These are phyloP conservation scores for Gyrodon lividus DNA, from an alignment of 768 basidiomycete species.

Conservation along the genomic window DNA sequence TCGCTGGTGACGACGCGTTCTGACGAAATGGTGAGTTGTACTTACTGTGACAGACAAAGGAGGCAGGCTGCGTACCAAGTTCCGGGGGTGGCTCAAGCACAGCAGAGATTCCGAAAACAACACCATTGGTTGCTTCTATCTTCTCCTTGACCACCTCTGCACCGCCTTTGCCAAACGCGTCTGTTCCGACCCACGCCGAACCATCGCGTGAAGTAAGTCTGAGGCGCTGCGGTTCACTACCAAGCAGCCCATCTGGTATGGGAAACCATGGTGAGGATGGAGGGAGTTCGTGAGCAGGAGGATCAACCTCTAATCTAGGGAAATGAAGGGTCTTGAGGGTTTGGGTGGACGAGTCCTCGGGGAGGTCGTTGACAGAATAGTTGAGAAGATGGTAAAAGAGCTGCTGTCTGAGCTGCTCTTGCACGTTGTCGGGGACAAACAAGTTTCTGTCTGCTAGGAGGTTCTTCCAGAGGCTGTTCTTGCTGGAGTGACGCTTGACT, in stretches of 20 bases:
- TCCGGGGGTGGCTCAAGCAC: slow-evolving; percentile 75
- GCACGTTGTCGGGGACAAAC: slow-evolving; percentile 69
- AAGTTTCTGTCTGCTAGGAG: slow-evolving; percentile 29
- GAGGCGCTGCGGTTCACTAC: slow-evolving; percentile 78
- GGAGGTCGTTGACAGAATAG: slow-evolving; percentile 54
- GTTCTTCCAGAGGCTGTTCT: slow-evolving; percentile 32
- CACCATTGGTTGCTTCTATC: slow-evolving; percentile 69
- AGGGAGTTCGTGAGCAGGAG: slow-evolving; percentile 66
- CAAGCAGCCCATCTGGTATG: slow-evolving; percentile 76
- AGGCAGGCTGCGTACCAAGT: slow-evolving; percentile 52
- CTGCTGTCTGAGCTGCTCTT: slow-evolving; percentile 82
- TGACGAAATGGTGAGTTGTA: slow-evolving; percentile 28
- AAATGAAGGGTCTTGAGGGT: slow-evolving; percentile 66
- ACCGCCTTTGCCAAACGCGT: slow-evolving; percentile 80
- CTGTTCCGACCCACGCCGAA: slow-evolving; percentile 62
- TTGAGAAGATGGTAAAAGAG: slow-evolving; percentile 95
- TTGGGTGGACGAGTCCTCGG: slow-evolving; percentile 38
- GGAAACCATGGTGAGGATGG: slow-evolving; percentile 87
- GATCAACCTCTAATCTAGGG: slow-evolving; percentile 57
- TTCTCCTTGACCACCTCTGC: slow-evolving; percentile 56
- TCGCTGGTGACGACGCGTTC: slow-evolving; percentile 61
- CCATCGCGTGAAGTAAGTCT: slow-evolving; percentile 54
- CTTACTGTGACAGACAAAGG: background rate
- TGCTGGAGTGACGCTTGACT: slow-evolving; percentile 48
- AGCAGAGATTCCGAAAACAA: slow-evolving; percentile 69